phyloP scores from a whole-genome alignment of 2,329 filamentous ascomycete genomes.

The Plenodomus lindquistii region DNA sequence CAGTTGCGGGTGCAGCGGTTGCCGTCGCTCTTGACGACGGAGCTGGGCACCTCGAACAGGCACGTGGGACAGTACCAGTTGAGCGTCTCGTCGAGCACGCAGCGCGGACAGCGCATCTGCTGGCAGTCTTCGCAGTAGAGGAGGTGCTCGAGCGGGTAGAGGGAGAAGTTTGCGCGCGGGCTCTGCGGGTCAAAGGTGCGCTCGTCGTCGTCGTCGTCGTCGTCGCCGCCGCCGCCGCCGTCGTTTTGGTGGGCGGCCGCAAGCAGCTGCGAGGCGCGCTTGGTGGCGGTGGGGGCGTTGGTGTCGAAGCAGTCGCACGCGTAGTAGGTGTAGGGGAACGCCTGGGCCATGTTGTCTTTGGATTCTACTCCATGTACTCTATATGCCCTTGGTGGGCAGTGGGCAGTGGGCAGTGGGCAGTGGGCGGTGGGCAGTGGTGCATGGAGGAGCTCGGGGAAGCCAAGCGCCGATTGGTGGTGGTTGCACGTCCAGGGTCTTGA shows the following conservation, averaged over 20 bases:
- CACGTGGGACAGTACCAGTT: conserved; percentile 96
- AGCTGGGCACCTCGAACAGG: conserved; percentile 93
- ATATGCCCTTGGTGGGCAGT: too few relatives aligned
- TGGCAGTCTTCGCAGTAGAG: conserved; percentile 98
- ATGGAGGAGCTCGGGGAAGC: conserved; percentile 3
- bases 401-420: too few relatives aligned
- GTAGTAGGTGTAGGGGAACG: conserved; percentile 67
- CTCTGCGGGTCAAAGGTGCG: conserved; percentile 84
- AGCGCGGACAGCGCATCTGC: conserved; percentile 90
- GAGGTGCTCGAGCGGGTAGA: conserved; percentile 91
- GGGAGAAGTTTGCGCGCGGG: conserved; percentile 83
- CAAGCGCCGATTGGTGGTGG: conserved; percentile 2
- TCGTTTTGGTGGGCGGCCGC: too few relatives aligned
- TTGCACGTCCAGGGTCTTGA: neutral
- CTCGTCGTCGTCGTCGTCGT: conserved; percentile 75
- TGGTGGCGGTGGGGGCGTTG: conserved; percentile 37
- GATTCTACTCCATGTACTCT: too few relatives aligned
- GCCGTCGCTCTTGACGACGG: conserved; percentile 87
- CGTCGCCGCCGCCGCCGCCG: too few relatives aligned
- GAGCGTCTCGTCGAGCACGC: conserved; percentile 89
- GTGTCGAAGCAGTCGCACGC: conserved; percentile 65
- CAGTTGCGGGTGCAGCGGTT: conserved; percentile 95
- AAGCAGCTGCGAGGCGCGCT: conserved; percentile 40
- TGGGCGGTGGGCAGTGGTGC: too few relatives aligned
- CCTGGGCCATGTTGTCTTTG: conserved; percentile 53